Base-by-base conservation (phyloP, 768 basidiomycete species). In the Cyathus striatus region DNA sequence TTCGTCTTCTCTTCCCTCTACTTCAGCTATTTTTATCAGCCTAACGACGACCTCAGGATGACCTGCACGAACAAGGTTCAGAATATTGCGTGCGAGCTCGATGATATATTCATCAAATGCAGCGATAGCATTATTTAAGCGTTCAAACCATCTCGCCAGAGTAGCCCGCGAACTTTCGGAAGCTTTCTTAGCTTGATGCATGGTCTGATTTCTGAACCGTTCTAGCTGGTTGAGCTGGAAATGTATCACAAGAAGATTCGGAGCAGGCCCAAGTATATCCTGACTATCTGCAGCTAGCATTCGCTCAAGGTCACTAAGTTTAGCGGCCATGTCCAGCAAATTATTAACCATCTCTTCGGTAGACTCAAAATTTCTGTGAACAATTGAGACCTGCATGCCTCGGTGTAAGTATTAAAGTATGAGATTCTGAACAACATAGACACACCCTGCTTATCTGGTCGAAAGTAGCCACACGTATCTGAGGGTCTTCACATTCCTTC, bases 341-440 rank as follows among this genome's bases (percentile, higher is more conserved):
- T 94, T 95, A 52, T 84, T 83, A 50, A 97, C 87, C 83, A 96
- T 94, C 51, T 95, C 92, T 58, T 94, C 90, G 1, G 93, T 96
- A 43, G 89, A 88, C 49, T 91, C 81, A 52, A 98, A 94, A 58
- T 95, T 93, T 6, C 94, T 78, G 61, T 98, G 95, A 2, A 98
- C 88, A 70, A 88, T 81, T 4, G 95, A 97, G 2, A 96, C 93
- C 93, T 97, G 41, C 17, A n/a, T 16, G 33, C 18, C 27, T 7
- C 30, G 10, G 17, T 23, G 27, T 20, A 22, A 20, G 14, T 27
- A 9, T 12, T n/a, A 12, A 6, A 12, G 23, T 16, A n/a, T 23
- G 38, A 26, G 36, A 27, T n/a, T n/a, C n/a, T n/a, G n/a, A n/a
- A n/a, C n/a, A n/a, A n/a, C n/a, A n/a, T 38, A 20, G 16, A 70